Evolutionary conservation across 805 yeast species (phyloP), one percentile per base, ranked within the genome.

Genomic region (Suhomyces kilbournensis): DNA sequence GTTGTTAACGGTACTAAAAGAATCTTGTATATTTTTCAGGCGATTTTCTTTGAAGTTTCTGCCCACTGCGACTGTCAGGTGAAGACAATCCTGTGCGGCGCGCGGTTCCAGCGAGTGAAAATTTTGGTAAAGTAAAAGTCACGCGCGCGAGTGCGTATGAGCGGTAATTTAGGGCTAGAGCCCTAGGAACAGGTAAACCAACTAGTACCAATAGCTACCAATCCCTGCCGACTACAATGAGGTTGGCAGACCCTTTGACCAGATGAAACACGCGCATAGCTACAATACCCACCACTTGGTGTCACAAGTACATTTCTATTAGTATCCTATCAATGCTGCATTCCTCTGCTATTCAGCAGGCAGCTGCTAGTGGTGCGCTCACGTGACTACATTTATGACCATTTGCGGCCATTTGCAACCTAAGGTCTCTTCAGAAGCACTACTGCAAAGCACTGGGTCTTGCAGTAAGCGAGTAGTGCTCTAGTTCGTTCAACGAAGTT

Each of bases 401-500:
- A 32, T n/a, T 6, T n/a, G 35, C 3, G 17, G 17, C 35, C n/a
- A 32, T 32, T 32, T 32, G 35, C 35, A 32, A 4, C 35, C 35
- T 4, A 28, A 10, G 30, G 32, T 28, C 5, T 12, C n/a, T 30
- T 32, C 2, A 30, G 15, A 14, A 32, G 17, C 35, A 32, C 23
- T 19, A 38, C 42, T 19, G 23, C 44, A 38, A 34, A 10, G 34
- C 34, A 35, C 44, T 22, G 50, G 23, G 48, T 22, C 42, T 44
- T 53, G 28, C 62, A 26, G 56, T 54, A 20, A 61, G 47, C n/a
- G 65, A 46, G 48, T 68, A 68, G 42, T 69, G 70, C 42, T 68
- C 73, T 47, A 69, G 52, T 47, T 68, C 74, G 14, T 54, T 28
- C 38, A 67, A 56, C 6, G 67, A 58, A 7, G 63, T 28, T 51